These are phyloP conservation scores for Trichosanthes cucumerina DNA, from an alignment of 306 rosid genomes.

Conservation along the genomic window DNA sequence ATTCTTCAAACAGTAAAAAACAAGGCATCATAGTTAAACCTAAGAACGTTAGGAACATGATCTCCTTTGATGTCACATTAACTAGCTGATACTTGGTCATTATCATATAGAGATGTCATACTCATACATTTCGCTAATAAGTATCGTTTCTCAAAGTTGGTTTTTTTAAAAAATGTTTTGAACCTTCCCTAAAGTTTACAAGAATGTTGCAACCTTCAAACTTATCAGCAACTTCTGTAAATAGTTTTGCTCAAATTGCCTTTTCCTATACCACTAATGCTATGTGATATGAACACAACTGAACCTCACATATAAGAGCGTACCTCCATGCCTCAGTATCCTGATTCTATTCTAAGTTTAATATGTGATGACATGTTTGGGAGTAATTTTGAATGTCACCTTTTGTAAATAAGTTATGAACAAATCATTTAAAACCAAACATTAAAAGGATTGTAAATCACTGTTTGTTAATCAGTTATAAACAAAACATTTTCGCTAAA, in stretches of 20 bases:
- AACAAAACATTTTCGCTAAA: no score
- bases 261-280: not conserved
- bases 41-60: not conserved
- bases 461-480: no score
- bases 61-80: not conserved
- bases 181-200: not conserved
- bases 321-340: not conserved
- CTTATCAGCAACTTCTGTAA: not conserved
- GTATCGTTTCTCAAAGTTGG: not conserved
- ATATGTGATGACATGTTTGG: not conserved
- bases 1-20: not conserved
- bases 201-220: not conserved
- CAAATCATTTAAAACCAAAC: no score
- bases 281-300: not conserved
- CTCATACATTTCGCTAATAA: not conserved
- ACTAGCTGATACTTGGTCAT: not conserved
- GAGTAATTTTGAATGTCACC: no score
- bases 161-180: not conserved
- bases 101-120: not conserved
- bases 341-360: not conserved
- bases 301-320: not conserved
- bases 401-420: no score
- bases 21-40: not conserved
- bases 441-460: no score
- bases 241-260: no score